phyloP scores from a whole-genome alignment of 164 flowering plant genomes.

The Umbellularia californica region DNA sequence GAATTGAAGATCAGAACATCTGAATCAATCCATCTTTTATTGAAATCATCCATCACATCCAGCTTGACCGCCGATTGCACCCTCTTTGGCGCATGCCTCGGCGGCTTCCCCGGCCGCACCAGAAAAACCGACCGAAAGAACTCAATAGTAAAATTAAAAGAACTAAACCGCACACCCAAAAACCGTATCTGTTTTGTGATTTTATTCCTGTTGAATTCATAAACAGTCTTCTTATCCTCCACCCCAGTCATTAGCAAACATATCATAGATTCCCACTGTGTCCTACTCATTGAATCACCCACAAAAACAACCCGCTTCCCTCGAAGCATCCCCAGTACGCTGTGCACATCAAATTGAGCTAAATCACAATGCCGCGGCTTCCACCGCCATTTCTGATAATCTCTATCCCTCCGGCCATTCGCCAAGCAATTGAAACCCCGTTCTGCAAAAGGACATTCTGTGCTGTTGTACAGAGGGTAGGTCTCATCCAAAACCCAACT shows the following conservation, averaged over 20 bases:
- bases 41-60: conserved; percentile 61
- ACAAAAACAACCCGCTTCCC: conserved; percentile 75
- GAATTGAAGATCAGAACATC: conserved; percentile 76
- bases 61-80: conserved; percentile 51
- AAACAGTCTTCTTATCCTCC: conserved; percentile 59
- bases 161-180: conserved; percentile 54
- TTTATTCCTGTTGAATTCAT: conserved; percentile 65
- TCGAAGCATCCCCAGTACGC: conserved; percentile 44
- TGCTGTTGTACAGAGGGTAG: conserved; percentile 75
- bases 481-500: conserved; percentile 59
- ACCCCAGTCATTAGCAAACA: conserved; percentile 79
- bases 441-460: conserved; percentile 73
- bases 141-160: conserved; percentile 50
- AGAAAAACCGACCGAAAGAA: conserved; percentile 69
- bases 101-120: conserved; percentile 49
- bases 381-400: conserved; percentile 79
- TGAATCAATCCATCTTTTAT: conserved; percentile 62
- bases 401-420: conserved; percentile 67
- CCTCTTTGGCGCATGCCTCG: conserved; percentile 52
- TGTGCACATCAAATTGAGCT: conserved; percentile 44
- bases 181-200: conserved; percentile 64
- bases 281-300: conserved; percentile 86
- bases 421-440: conserved; percentile 71
- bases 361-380: conserved; percentile 73
- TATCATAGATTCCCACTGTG: conserved; percentile 85